Conservation (phyloP, 192 early-diverging fungal genomes). For the Lunasporangiospora selenospora region DNA sequence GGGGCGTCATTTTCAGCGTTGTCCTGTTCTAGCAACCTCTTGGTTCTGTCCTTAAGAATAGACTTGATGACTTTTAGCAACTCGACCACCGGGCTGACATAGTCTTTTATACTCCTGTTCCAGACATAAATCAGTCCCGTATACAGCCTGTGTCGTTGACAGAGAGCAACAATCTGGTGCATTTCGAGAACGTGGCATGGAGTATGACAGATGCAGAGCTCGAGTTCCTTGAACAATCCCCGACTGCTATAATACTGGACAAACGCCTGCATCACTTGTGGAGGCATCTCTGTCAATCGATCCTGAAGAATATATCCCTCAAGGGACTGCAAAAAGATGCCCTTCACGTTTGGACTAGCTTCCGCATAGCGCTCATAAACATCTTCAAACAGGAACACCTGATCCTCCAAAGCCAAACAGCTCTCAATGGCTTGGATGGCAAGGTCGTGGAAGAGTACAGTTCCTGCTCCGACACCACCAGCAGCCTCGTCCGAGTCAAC, state of each 20-base stretch:
- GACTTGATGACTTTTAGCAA: constrained; percentile 58
- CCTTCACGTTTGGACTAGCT: constrained; percentile 43
- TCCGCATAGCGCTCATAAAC: constrained; percentile 63
- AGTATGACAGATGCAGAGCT: constrained; percentile 64
- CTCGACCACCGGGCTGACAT: constrained; percentile 65
- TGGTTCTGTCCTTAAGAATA: constrained; percentile 39
- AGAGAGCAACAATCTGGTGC: constrained; percentile 63
- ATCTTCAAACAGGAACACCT: constrained; percentile 58
- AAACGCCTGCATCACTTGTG: constrained; percentile 64
- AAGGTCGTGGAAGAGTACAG: constrained; percentile 52
- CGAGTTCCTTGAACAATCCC: constrained; percentile 52
- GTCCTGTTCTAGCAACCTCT: neutral
- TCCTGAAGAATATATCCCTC: constrained; percentile 62
- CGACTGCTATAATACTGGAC: constrained; percentile 56
- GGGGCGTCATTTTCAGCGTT: constrained; percentile 4
- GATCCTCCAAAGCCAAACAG: constrained; percentile 60
- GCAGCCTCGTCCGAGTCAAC: constrained; percentile 49
- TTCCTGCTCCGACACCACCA: constrained; percentile 48
- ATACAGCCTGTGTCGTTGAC: constrained; percentile 60
- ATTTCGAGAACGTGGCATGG: constrained; percentile 62
- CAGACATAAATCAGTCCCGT: constrained; percentile 67
- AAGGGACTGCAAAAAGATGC: constrained; percentile 58
- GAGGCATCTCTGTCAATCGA: constrained; percentile 59
- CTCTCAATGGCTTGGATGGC: constrained; percentile 60
- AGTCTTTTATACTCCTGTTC: constrained; percentile 65